A percentile compares a stretch with the other conserved stretches of the same genome.
These are phyloP conservation scores for Brassica rapa DNA, from an alignment of 345 rosid genomes.

Conservation along the genomic window DNA sequence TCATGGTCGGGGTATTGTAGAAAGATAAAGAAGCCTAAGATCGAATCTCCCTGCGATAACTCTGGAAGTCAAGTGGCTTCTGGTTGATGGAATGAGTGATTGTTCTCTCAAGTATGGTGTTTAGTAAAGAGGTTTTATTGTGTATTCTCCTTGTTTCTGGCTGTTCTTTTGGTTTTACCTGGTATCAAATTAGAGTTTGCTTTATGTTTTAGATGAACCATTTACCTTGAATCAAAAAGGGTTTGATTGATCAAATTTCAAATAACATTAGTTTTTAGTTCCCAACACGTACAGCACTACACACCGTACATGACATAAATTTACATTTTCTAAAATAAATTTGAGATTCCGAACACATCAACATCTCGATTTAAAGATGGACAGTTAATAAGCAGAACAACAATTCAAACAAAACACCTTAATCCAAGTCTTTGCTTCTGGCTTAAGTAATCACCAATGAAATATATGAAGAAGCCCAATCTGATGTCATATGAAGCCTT, in stretches of 20 bases:
- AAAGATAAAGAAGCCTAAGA: conserved; percentile 32
- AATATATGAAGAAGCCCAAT: background rate
- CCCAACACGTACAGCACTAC: background rate
- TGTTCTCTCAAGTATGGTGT: background rate
- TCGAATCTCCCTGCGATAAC: conserved; percentile 32
- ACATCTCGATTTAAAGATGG: no score
- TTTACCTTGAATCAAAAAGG: conserved; percentile 12
- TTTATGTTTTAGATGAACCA: conserved; percentile 20
- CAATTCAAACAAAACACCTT: background rate
- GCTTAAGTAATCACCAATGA: background rate
- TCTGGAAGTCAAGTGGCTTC: conserved; percentile 45
- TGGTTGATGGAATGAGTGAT: conserved; percentile 2
- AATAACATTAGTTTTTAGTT: background rate
- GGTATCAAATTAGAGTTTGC: conserved; percentile 12
- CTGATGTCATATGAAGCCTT: background rate
- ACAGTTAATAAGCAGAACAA: background rate
- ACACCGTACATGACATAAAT: background rate
- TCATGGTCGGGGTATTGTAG: conserved; percentile 15
- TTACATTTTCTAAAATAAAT: background rate
- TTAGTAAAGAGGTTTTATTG: background rate
- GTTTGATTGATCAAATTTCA: conserved; percentile 3
- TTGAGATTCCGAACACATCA: background rate
- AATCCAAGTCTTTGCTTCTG: background rate
- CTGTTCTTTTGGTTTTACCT: background rate
- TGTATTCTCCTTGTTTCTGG: conserved; percentile 9